Evolutionary conservation across 257 asterid genomes (phyloP).

Genomic region (Scutellaria galericulata): DNA sequence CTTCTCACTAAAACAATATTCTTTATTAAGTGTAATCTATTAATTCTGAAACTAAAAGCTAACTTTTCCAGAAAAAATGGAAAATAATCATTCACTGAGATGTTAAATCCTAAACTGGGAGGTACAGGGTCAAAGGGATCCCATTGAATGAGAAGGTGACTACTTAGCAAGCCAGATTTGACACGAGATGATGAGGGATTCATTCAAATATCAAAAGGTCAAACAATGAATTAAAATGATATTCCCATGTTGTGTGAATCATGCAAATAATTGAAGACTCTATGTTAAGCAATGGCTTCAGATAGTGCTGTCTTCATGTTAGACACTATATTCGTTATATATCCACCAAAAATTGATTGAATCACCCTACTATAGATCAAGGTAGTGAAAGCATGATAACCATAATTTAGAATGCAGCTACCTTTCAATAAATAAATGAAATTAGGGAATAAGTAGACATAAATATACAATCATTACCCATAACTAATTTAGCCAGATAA

Average conservation of each 20-base stretch:
- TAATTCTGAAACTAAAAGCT: neutral
- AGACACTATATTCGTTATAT: neutral
- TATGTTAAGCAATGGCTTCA: neutral
- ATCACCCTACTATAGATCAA: neutral
- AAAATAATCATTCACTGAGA: neutral
- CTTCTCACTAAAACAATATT: neutral
- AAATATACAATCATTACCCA: neutral
- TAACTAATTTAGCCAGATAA: neutral
- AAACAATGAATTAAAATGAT: neutral
- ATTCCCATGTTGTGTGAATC: neutral
- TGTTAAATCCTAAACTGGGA: neutral
- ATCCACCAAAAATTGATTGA: neutral
- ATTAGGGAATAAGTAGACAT: neutral
- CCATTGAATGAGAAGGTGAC: neutral
- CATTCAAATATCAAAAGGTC: neutral
- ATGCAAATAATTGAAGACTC: neutral
- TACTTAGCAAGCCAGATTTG: neutral
- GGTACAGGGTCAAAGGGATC: neutral
- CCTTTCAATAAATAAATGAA: neutral
- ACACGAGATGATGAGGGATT: neutral
- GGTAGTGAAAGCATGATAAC: neutral
- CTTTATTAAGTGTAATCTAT: neutral
- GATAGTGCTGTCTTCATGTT: neutral
- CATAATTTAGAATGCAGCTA: neutral
- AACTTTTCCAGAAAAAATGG: neutral